Evolutionary conservation across 2,329 filamentous ascomycete species (phyloP).

Genomic region (Moelleriella libera): DNA sequence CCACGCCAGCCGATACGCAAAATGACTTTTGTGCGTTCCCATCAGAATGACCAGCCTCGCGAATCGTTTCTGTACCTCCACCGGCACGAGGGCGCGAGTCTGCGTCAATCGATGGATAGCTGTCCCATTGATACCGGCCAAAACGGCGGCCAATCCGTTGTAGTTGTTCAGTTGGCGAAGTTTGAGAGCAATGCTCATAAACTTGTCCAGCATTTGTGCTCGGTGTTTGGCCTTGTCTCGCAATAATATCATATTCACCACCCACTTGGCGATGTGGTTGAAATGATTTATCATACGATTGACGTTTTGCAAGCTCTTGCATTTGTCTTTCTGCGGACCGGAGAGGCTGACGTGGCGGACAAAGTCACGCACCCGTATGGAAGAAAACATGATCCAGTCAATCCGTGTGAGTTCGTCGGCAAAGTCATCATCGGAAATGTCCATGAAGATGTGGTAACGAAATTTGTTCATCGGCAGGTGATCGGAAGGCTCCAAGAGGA

Average conservation of each 20-base stretch:
- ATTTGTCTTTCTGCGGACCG: conserved; percentile 55
- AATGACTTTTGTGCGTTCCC: conserved; percentile 84
- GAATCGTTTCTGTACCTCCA: conserved; percentile 66
- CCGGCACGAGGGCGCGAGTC: conserved; percentile 62
- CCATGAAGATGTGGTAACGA: conserved; percentile 85
- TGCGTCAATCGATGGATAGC: conserved; percentile 72
- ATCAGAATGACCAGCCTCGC: conserved; percentile 82
- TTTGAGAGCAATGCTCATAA: conserved; percentile 80
- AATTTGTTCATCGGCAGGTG: conserved; percentile 64
- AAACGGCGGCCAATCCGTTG: conserved; percentile 84
- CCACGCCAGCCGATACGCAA: conserved; percentile 93
- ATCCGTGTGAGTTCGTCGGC: conserved; percentile 88
- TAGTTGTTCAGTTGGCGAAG: conserved; percentile 91
- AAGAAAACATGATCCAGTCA: conserved; percentile 97
- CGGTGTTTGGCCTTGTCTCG: conserved; percentile 94
- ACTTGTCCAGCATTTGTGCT: conserved; percentile 82
- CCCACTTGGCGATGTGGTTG: conserved; percentile 73
- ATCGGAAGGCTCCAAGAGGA: conserved; percentile 54
- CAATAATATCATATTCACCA: conserved; percentile 71
- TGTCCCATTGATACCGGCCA: conserved; percentile 83
- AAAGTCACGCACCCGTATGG: conserved; percentile 83
- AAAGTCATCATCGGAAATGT: conserved; percentile 68
- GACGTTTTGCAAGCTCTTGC: conserved; percentile 68
- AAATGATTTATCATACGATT: conserved; percentile 92
- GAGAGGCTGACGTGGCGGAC: conserved; percentile 80